Base-by-base conservation (phyloP, 352 stramenopile species). In the Globisporangium spiculum region DNA sequence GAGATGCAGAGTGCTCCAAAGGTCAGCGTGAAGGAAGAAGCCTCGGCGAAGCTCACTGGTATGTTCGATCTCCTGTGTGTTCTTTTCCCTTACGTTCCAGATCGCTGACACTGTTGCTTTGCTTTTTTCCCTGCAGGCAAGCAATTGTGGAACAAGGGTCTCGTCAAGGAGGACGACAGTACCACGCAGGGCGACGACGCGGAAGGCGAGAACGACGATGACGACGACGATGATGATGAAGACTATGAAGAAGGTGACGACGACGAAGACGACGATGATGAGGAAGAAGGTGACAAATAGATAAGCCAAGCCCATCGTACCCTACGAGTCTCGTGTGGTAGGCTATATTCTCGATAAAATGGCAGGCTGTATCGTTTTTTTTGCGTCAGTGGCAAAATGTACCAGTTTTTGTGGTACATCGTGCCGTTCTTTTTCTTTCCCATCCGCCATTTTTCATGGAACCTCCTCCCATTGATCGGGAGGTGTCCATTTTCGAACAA, bases 11-110 rank as follows among this genome's bases (percentile, higher is more conserved):
- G 60, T 12, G 68, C 52, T 20, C 76, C 77, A 55, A 91, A 90
- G 65, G 61, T 50, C 16, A 83, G 74, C 0, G 36, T 82, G 58
- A 95, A 95, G 76, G 84, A 90, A 58, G 86, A 91, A 38, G 68
- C 75, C 34, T 81, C 78, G 20, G 79, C 86, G 27, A 93, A 95
- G 72, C 86, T 95, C 66, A 91, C 84, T 71, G 87, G 87, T 86
- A 67, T 60, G 41, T 20, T n/a, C 16, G 18, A 20, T 46, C 38
- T 20, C 38, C 12, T 30, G 20, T 10, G 3, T 46, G 46, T 18
- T 10, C 27, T 38, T 27, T 48, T 4, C 20, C 14, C 20, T 12
- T 48, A 6, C 22, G 8, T 58, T 6, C 0, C 20, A 60, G 44
- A 16, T 14, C 0, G 9, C 36, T n/a, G 22, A 62, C 16, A 5